Evolutionary conservation across 257 asterid species (phyloP), one percentile per base, ranked within the genome.

Genomic region (Solanum pinnatisectum): DNA sequence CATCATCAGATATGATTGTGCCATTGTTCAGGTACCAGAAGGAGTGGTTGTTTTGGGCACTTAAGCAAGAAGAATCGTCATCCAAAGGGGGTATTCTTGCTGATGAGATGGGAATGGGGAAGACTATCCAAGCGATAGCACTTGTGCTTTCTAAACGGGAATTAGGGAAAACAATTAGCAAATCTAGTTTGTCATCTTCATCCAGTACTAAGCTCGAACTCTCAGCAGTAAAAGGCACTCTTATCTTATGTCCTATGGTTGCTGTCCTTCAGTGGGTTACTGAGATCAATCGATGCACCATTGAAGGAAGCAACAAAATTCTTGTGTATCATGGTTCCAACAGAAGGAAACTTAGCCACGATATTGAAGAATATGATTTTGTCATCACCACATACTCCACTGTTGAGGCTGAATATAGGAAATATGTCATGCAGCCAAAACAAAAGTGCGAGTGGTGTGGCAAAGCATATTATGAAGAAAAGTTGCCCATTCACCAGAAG

Each of bases 21-120:
- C 97, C 98, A 0, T 87, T 96, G 87, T 91, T 96, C 77, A 93
- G 98, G 91, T 95, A 94, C 92, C 98, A 96, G 92, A 95, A 95
- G 87, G 98, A 96, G 90, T 96, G 98, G 98, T 93, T 96, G 89
- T 94, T 98, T 49, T 96, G 99, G 99, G 93, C 98, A 15, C 88
- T 95, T 90, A 95, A 91, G 88, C 98, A 95, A 91, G 99, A 96
- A 92, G 98, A 95, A 86, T 95, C 97, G 90, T 9, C 90, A 87
- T 81, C 90, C 37, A 90, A 92, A 89, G 98, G 98, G 86, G 98
- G 99, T 87, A 96, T 95, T 85, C 98, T 96, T 86, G 98, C 99
- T 10, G 99, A 96, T 88, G 99, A 96, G 91, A 95, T 95, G 99
- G 99, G 98, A 23, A 96, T 96, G 99, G 99, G 99, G 35, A 96